phyloP scores from a whole-genome alignment of 257 asterid species.

The Gardenia jasminoides region DNA sequence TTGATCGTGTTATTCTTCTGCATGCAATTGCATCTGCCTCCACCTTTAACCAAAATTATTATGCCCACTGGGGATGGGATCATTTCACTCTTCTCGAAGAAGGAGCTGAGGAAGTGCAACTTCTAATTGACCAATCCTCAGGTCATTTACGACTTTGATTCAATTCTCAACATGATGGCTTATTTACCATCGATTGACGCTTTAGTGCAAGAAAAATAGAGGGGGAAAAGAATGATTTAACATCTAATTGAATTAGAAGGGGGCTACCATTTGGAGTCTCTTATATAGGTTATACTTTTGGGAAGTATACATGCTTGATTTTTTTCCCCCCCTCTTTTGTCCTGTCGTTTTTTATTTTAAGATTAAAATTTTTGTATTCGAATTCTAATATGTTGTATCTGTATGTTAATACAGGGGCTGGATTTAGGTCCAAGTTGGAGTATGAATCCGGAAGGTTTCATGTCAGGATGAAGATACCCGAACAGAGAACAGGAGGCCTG shows the following conservation, averaged over 20 bases:
- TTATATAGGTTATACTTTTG: too few relatives aligned
- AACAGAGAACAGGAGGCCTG: constrained; percentile 38
- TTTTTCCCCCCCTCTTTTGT: too few relatives aligned
- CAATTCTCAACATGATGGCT: too few relatives aligned
- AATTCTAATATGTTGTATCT: neutral
- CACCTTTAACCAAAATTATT: constrained; percentile 35
- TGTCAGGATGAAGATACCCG: constrained; percentile 45
- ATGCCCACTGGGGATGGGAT: constrained; percentile 38
- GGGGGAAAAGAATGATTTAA: too few relatives aligned
- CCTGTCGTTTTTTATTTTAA: too few relatives aligned
- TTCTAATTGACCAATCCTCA: constrained; percentile 34
- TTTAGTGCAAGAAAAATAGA: too few relatives aligned
- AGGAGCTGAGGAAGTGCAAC: constrained; percentile 35
- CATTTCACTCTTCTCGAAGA: constrained; percentile 37
- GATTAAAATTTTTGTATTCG: neutral
- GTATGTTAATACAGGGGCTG: constrained; percentile 36
- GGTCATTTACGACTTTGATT: constrained; percentile 19
- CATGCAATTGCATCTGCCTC: neutral
- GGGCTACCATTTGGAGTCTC: too few relatives aligned
- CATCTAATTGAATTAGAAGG: too few relatives aligned
- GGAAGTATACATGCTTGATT: too few relatives aligned
- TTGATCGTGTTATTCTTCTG: neutral
- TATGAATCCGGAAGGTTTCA: constrained; percentile 50
- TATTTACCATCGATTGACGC: too few relatives aligned
- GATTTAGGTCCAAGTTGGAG: constrained; percentile 43